Base-by-base conservation (phyloP, 371 early-diverging fungal species). In the Lichtheimia ornata region DNA sequence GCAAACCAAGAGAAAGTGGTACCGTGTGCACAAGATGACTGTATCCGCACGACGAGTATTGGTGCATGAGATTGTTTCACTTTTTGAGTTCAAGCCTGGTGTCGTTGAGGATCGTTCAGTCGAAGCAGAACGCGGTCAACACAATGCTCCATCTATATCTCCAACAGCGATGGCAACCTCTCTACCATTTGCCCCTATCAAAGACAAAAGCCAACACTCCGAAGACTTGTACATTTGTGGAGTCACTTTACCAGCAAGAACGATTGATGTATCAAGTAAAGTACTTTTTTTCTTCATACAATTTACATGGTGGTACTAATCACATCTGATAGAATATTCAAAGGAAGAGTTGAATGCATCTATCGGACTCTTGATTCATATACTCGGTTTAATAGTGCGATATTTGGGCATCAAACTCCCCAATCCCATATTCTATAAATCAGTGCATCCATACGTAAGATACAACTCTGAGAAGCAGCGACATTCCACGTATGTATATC, bases 321-420 rank as follows among this genome's bases (percentile, higher is more conserved):
- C 35, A 35, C 5, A 45, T 50, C 24, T 56, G 60, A 62, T 65
- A 64, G 79, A 59, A 44, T 74, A 68, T n/a, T 60, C 70, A 20
- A 78, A 84, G 40, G 93, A 94, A 69, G 90, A 90, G 62, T 79
- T 94, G 50, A 94, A 94, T 71, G 90, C 95, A 5, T 89, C 90
- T 15, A 79, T 94, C 28, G 90, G 91, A n/a, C 82, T 90, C 61
- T 83, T 88, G 22, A 72, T 88, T 43, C 94, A 94, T 58, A 85
- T 93, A 77, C 77, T 89, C 35, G 83, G 84, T 17, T 70, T 94
- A n/a, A 82, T 94, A 59, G 81, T 88, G 4, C 87, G 88, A 45
- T 94, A 94, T 70, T 73, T 93, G 11, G 91, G 88, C 41, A 79
- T 92, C 58, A 82, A 83, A 27, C 71, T 94, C 28, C 96, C 96